A percentile compares a stretch with the other conserved stretches of the same genome.
Conservation (phyloP, 306 rosid species). For the Dalbergia cultrata region DNA sequence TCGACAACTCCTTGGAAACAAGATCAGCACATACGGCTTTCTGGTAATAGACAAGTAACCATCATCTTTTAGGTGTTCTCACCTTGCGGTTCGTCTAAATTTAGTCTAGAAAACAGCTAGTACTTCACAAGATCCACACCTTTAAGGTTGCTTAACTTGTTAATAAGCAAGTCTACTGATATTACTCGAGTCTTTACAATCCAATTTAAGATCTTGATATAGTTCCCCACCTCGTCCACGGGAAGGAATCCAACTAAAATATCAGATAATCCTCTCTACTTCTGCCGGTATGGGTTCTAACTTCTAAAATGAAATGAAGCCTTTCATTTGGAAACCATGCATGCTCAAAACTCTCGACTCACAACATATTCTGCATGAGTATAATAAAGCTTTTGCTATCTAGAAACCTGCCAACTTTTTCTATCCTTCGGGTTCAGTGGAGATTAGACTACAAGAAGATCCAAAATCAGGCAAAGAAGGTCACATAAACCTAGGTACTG, state of each 20-base stretch:
- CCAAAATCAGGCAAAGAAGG: not conserved
- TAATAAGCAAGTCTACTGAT: not conserved
- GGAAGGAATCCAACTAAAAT: not conserved
- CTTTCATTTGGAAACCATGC: conserved; percentile 16
- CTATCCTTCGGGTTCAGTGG: not conserved
- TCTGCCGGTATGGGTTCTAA: not conserved
- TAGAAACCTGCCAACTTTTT: not conserved
- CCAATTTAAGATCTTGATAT: not conserved
- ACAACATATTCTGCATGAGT: not conserved
- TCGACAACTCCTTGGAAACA: not conserved
- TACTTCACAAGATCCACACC: not conserved
- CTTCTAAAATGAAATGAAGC: not conserved
- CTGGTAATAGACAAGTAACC: conserved; percentile 1
- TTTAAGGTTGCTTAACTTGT: no score
- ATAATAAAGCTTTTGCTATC: not conserved
- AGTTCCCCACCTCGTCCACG: not conserved
- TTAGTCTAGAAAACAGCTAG: not conserved
- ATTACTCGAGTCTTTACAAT: not conserved
- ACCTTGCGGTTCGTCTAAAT: not conserved
- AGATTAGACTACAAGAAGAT: conserved; percentile 22
- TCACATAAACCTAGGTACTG: not conserved
- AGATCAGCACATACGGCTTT: not conserved
- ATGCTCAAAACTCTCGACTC: not conserved
- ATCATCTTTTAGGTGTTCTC: conserved; percentile 23
- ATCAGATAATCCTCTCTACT: not conserved